A percentile compares a stretch with the other conserved stretches of the same genome.
These are phyloP conservation scores for Pichia sp. DNA, from an alignment of 1,139 yeast species.

Conservation along the genomic window DNA sequence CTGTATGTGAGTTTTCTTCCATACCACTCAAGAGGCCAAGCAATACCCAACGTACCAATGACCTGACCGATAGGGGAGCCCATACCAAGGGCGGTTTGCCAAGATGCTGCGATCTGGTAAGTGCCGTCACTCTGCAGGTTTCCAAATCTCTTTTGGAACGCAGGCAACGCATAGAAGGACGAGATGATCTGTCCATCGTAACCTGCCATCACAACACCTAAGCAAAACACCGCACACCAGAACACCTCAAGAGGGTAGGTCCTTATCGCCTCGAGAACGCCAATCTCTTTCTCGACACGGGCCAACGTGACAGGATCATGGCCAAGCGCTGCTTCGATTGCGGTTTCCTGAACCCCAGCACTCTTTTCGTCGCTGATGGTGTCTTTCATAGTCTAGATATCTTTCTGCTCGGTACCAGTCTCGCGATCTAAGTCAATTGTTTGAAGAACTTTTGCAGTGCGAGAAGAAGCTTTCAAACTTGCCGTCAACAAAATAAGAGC, in stretches of 20 bases:
- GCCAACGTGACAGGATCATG: background rate
- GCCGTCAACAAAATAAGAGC: too few relatives aligned
- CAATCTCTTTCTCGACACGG: background rate
- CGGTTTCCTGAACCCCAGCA: background rate
- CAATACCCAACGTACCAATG: background rate
- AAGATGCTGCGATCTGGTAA: conserved; percentile 1
- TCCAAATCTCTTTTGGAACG: conserved; percentile 3
- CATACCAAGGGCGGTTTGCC: conserved; percentile 4
- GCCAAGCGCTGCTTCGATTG: background rate
- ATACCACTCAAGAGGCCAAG: background rate
- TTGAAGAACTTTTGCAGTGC: too few relatives aligned
- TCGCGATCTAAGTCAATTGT: too few relatives aligned
- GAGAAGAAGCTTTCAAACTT: too few relatives aligned
- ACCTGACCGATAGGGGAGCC: conserved; percentile 5
- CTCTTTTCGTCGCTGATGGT: background rate
- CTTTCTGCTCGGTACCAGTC: too few relatives aligned
- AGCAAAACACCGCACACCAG: background rate
- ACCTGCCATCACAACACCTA: conserved; percentile 3
- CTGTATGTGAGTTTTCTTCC: conserved; percentile 1
- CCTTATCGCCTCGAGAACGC: background rate
- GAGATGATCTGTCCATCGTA: conserved; percentile 3
- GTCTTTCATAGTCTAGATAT: background rate
- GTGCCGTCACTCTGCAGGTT: background rate
- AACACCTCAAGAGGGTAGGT: background rate
- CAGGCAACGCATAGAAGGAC: conserved; percentile 4